A percentile compares a stretch with the other conserved stretches of the same genome.
These are phyloP conservation scores for Theileria luwenshuni DNA, from an alignment of 169 alveolate genomes.

Conservation along the genomic window DNA sequence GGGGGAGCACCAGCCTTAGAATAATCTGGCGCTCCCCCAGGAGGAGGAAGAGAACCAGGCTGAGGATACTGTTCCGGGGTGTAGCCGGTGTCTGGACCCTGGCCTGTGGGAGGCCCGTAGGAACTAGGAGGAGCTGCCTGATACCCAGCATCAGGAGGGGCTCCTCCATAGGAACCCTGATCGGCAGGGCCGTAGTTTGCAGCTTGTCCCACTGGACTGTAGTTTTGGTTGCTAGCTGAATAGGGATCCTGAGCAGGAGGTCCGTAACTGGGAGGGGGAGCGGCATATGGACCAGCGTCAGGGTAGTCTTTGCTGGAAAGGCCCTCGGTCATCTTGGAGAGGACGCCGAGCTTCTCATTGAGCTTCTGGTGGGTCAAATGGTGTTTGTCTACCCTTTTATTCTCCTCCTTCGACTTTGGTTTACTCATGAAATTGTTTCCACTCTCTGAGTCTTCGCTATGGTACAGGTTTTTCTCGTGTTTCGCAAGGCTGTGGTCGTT, in stretches of 20 bases:
- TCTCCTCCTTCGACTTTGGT: no score
- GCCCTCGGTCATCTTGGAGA: no score
- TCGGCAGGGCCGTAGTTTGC: not conserved
- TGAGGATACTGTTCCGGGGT: slow-evolving; percentile 9
- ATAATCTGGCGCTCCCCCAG: not conserved
- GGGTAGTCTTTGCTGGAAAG: not conserved
- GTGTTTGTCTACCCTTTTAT: no score
- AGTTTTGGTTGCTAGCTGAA: not conserved
- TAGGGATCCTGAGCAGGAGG: not conserved
- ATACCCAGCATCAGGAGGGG: not conserved
- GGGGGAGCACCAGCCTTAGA: not conserved
- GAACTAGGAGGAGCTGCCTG: no score
- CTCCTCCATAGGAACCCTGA: not conserved
- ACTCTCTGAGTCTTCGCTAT: no score
- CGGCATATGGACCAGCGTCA: not conserved
- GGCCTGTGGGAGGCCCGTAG: no score
- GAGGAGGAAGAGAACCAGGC: not conserved
- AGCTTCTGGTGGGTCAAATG: no score
- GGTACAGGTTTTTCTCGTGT: no score
- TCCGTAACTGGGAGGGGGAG: not conserved
- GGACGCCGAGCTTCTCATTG: no score
- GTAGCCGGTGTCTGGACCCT: no score
- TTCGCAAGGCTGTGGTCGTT: no score
- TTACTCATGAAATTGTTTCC: no score
- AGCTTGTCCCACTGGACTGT: not conserved